Conservation (phyloP, 2,329 filamentous ascomycete species). For the Cytospora mali region DNA sequence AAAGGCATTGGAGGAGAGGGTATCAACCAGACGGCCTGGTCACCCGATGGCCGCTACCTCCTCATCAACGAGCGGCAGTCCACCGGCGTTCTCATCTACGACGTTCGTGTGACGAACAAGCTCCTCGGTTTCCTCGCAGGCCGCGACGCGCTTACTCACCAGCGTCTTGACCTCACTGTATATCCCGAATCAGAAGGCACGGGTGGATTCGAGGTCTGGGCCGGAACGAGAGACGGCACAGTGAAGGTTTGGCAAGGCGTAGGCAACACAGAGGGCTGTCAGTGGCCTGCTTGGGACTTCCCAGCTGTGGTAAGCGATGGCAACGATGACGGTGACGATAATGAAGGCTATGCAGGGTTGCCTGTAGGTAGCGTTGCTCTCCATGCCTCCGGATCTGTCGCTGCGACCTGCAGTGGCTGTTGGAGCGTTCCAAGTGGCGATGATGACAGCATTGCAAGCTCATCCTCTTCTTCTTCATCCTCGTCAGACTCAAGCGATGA, state of each 20-base stretch:
- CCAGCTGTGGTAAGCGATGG: constrained; percentile 33
- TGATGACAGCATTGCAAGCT: constrained; percentile 16
- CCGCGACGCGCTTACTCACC: constrained; percentile 54
- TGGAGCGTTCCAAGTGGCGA: constrained; percentile 45
- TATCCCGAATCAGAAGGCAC: constrained; percentile 45
- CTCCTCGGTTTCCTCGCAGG: constrained; percentile 58
- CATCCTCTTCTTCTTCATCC: constrained; percentile 1
- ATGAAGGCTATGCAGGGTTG: constrained; percentile 37
- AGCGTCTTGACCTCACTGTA: constrained; percentile 58
- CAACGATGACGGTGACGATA: neutral
- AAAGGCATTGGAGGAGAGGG: constrained; percentile 59
- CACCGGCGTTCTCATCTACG: constrained; percentile 60
- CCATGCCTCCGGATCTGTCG: constrained; percentile 57
- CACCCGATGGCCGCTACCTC: constrained; percentile 64
- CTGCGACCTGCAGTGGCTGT: constrained; percentile 59
- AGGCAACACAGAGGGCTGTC: constrained; percentile 49
- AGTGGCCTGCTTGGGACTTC: constrained; percentile 54
- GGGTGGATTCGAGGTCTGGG: constrained; percentile 63
- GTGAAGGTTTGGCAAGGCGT: constrained; percentile 63
- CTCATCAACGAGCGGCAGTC: constrained; percentile 63
- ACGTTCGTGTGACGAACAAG: constrained; percentile 60
- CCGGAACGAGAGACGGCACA: constrained; percentile 55
- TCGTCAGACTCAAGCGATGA: constrained; percentile 2
- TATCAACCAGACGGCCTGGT: constrained; percentile 63
- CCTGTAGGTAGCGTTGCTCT: constrained; percentile 54